Evolutionary conservation across 176 grass and related monocot genomes (phyloP).

Genomic region (Oryza punctata): DNA sequence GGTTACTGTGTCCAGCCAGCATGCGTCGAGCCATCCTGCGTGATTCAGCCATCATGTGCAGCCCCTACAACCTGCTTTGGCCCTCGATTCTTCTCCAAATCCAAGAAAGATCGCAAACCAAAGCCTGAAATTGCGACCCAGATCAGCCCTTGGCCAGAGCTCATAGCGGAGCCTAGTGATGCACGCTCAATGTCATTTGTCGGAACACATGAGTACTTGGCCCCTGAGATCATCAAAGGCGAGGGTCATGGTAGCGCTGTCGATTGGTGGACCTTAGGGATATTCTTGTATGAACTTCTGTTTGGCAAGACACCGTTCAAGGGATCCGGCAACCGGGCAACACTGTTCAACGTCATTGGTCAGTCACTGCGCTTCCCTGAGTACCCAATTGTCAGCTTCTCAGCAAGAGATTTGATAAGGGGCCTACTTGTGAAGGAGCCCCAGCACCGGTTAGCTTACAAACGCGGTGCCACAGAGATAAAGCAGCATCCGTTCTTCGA

Average conservation of each 20-base stretch:
- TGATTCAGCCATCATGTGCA: constrained; percentile 50
- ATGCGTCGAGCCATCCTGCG: constrained; percentile 55
- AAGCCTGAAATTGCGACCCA: constrained; percentile 55
- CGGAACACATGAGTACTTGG: constrained; percentile 62
- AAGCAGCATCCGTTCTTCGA: constrained; percentile 68
- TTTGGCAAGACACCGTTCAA: constrained; percentile 71
- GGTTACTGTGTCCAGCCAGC: constrained; percentile 51
- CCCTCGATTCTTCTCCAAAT: constrained; percentile 57
- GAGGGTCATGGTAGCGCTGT: constrained; percentile 69
- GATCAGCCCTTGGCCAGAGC: constrained; percentile 60
- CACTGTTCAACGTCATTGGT: constrained; percentile 67
- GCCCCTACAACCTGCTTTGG: constrained; percentile 59
- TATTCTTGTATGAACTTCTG: constrained; percentile 62
- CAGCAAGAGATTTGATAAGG: constrained; percentile 59
- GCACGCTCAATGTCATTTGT: constrained; percentile 63
- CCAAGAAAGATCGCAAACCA: constrained; percentile 53
- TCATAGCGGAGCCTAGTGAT: constrained; percentile 59
- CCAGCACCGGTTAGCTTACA: constrained; percentile 58
- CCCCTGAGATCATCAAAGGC: constrained; percentile 69
- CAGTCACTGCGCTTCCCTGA: constrained; percentile 61
- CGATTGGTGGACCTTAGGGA: constrained; percentile 69
- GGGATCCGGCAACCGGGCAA: constrained; percentile 60
- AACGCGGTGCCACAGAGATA: constrained; percentile 60
- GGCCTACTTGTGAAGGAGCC: constrained; percentile 61
- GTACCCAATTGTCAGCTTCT: constrained; percentile 55